These are phyloP conservation scores for Sclerotinia spermophila DNA, from an alignment of 2,329 filamentous ascomycete species.

Conservation along the genomic window DNA sequence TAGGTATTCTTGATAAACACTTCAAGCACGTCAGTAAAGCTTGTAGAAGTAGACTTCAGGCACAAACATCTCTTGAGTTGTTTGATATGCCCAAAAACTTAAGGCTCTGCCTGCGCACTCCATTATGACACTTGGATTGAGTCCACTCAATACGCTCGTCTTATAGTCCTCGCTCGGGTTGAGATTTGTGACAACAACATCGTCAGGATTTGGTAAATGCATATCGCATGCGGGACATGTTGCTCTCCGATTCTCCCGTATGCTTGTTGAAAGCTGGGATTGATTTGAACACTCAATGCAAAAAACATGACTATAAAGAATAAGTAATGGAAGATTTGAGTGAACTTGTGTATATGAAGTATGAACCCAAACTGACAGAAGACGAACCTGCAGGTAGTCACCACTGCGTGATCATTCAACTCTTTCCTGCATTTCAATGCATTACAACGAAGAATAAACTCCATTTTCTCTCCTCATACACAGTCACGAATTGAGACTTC, in stretches of 20 bases:
- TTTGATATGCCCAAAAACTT: slow-evolving; percentile 84
- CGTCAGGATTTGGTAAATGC: slow-evolving; percentile 65
- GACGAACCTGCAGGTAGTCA: slow-evolving; percentile 81
- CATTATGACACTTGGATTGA: slow-evolving; percentile 78
- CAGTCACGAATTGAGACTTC: not conserved
- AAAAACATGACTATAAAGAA: slow-evolving; percentile 69
- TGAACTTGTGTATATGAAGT: not conserved
- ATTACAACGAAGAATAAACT: slow-evolving; percentile 75
- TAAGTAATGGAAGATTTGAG: slow-evolving; percentile 18
- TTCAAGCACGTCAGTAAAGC: slow-evolving; percentile 38
- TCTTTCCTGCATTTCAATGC: slow-evolving; percentile 69
- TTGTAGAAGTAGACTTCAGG: slow-evolving; percentile 18
- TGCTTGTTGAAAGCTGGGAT: slow-evolving; percentile 52
- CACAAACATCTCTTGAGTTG: slow-evolving; percentile 73
- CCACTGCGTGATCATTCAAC: slow-evolving; percentile 68
- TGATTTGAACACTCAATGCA: slow-evolving; percentile 69
- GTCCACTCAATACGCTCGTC: slow-evolving; percentile 76
- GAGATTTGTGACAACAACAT: slow-evolving; percentile 67
- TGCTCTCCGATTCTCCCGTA: slow-evolving; percentile 48
- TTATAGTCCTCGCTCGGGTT: slow-evolving; percentile 88
- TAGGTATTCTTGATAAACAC: slow-evolving; percentile 73
- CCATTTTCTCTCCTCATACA: slow-evolving; percentile 52
- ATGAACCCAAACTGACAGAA: not conserved
- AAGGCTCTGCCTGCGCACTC: slow-evolving; percentile 79
- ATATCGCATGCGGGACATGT: slow-evolving; percentile 74